Conservation (phyloP, 139 green algal genomes). For the Spirogloea muscicola region DNA sequence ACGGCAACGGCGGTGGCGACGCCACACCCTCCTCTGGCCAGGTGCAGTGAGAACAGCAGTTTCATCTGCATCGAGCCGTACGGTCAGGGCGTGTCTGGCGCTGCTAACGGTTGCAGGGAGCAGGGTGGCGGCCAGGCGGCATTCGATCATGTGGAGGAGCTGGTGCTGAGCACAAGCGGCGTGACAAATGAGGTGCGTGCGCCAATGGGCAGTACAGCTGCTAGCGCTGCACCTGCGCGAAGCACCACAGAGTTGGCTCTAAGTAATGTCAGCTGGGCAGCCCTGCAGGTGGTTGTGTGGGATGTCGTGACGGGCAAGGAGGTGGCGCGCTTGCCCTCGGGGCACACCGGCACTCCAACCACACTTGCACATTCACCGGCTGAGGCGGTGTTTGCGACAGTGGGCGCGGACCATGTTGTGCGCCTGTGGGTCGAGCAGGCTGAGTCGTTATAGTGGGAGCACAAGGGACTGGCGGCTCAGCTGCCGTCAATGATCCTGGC, state of each 20-base stretch:
- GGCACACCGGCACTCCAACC: not conserved
- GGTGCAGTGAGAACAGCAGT: not conserved
- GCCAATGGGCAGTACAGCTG: too few species aligned
- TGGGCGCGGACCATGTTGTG: not conserved
- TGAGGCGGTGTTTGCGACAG: not conserved
- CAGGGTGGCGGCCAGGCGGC: not conserved
- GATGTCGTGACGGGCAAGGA: not conserved
- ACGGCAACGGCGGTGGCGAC: not conserved
- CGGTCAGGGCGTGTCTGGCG: not conserved
- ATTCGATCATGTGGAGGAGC: not conserved
- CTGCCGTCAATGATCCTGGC: too few species aligned
- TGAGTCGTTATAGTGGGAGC: too few species aligned
- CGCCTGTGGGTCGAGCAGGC: not conserved
- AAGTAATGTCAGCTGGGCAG: too few species aligned
- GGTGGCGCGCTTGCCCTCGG: not conserved
- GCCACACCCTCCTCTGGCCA: slow-evolving; percentile 11
- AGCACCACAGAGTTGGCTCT: too few species aligned
- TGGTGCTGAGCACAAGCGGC: not conserved
- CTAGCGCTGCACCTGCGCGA: not conserved
- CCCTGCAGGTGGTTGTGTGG: slow-evolving; percentile 10
- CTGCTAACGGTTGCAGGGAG: not conserved
- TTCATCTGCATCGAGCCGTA: not conserved
- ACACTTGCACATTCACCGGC: not conserved
- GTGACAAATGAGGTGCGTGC: slow-evolving; percentile 9
- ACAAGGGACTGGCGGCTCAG: too few species aligned